These are phyloP conservation scores for Picochlorum costavermella DNA, from an alignment of 139 green algal species.

Conservation along the genomic window DNA sequence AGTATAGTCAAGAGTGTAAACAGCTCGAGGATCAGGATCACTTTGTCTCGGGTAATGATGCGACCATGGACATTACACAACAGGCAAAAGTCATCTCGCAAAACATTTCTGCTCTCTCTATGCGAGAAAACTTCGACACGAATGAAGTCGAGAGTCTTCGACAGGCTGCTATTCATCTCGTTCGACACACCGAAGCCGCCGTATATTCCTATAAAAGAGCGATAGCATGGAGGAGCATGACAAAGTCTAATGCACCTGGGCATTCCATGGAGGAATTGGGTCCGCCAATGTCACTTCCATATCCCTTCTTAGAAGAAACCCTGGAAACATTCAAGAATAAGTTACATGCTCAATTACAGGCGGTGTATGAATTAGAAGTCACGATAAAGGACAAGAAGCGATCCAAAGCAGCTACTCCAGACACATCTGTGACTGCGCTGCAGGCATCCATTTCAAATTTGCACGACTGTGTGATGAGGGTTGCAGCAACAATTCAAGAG, in stretches of 20 bases:
- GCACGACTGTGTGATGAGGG: slow-evolving; percentile 31
- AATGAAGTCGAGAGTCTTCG: slow-evolving; percentile 8
- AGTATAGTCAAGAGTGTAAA: slow-evolving; percentile 27
- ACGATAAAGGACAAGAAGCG: slow-evolving; percentile 12
- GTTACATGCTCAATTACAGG: slow-evolving; percentile 16
- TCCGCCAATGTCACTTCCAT: slow-evolving; percentile 14
- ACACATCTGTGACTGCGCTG: slow-evolving; percentile 14
- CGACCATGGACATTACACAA: not conserved
- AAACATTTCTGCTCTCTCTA: slow-evolving; percentile 12
- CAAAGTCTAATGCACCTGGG: slow-evolving; percentile 10
- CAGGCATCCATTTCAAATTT: slow-evolving; percentile 27
- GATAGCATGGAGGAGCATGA: slow-evolving; percentile 22
- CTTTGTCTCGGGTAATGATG: not conserved
- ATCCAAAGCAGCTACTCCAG: not conserved
- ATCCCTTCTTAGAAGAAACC: slow-evolving; percentile 21
- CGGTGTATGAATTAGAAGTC: slow-evolving; percentile 28
- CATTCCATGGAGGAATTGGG: slow-evolving; percentile 17
- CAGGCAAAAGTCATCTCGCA: slow-evolving; percentile 13
- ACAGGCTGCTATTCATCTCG: slow-evolving; percentile 22
- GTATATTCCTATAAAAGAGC: slow-evolving; percentile 33
- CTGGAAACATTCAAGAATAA: slow-evolving; percentile 22
- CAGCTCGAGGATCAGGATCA: slow-evolving; percentile 30
- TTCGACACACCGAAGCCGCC: slow-evolving; percentile 24
- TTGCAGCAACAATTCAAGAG: slow-evolving; percentile 29
- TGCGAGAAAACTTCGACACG: slow-evolving; percentile 5